Percentiles rank a stretch among this genome's conserved stretches.
Evolutionary conservation across 495 filamentous ascomycete species (phyloP).

Genomic region (Massariosphaeria phaeospora): DNA sequence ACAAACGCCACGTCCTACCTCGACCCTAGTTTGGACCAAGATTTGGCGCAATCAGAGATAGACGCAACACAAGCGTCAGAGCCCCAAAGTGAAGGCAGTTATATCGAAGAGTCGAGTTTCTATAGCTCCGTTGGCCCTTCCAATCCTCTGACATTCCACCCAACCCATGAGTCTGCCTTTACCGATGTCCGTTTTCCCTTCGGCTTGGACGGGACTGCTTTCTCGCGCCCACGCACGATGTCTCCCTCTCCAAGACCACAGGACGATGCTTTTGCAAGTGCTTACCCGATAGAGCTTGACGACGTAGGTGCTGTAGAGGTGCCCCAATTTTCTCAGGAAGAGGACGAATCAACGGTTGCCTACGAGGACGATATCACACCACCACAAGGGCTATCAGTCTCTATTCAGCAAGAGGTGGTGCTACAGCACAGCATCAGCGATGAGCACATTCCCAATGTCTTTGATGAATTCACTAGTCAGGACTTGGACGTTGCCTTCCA

Average conservation of each 20-base stretch:
- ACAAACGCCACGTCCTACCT: constrained; percentile 18
- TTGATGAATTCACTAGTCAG: background rate
- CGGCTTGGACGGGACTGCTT: constrained; percentile 25
- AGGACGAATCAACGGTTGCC: background rate
- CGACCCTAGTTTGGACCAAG: constrained; percentile 1
- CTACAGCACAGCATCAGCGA: background rate
- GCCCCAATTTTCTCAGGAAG: background rate
- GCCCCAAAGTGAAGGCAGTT: constrained; percentile 6
- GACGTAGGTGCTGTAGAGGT: background rate
- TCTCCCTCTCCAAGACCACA: background rate
- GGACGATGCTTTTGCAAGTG: background rate
- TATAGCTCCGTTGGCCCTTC: constrained; percentile 19
- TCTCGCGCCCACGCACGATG: constrained; percentile 1
- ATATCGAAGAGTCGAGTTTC: constrained; percentile 20
- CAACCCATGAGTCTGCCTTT: constrained; percentile 28
- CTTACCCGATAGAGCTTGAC: background rate
- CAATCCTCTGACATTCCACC: constrained; percentile 10
- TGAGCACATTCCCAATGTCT: background rate
- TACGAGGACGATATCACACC: no score
- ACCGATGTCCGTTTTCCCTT: constrained; percentile 30
- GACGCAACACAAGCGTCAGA: background rate
- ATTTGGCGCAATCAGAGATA: background rate
- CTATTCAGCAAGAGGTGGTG: background rate
- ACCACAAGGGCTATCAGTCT: no score
- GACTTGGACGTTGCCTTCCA: background rate